These are phyloP conservation scores for Coemansia sp. DNA, from an alignment of 192 early-diverging fungal species.

Conservation along the genomic window DNA sequence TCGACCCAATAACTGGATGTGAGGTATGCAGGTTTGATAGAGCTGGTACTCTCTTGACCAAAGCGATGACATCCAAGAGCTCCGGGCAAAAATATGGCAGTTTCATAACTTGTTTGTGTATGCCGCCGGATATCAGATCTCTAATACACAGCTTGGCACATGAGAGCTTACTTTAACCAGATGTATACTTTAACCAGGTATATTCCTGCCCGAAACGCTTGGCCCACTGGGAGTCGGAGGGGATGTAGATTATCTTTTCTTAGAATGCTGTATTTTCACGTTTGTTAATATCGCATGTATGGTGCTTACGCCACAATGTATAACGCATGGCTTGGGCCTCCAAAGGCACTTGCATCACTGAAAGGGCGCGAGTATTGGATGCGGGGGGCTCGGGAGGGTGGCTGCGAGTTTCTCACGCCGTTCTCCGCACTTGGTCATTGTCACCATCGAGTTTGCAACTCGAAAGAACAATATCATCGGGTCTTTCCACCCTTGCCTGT, in stretches of 20 bases:
- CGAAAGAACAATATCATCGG: not conserved
- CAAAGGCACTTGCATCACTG: not conserved
- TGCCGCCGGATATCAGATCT: no score
- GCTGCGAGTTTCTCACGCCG: not conserved
- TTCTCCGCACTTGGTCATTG: not conserved
- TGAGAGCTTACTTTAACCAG: no score
- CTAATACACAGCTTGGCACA: no score
- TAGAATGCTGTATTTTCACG: no score
- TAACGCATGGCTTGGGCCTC: not conserved
- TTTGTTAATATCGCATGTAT: not conserved
- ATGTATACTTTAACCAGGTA: no score
- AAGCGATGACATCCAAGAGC: not conserved
- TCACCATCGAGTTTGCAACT: not conserved
- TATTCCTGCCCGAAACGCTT: no score
- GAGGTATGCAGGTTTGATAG: not conserved
- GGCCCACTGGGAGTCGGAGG: no score
- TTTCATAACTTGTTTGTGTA: no score
- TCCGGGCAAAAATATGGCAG: not conserved
- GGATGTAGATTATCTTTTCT: not conserved
- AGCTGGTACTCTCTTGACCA: not conserved
- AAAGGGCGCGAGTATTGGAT: not conserved
- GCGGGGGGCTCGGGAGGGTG: not conserved
- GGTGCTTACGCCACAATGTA: no score
- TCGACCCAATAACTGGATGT: not conserved
- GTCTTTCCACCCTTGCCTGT: not conserved